Evolutionary conservation across 2,329 filamentous ascomycete genomes (phyloP), one percentile per base, ranked within the genome.

Genomic region (Gnomoniopsis sp.): DNA sequence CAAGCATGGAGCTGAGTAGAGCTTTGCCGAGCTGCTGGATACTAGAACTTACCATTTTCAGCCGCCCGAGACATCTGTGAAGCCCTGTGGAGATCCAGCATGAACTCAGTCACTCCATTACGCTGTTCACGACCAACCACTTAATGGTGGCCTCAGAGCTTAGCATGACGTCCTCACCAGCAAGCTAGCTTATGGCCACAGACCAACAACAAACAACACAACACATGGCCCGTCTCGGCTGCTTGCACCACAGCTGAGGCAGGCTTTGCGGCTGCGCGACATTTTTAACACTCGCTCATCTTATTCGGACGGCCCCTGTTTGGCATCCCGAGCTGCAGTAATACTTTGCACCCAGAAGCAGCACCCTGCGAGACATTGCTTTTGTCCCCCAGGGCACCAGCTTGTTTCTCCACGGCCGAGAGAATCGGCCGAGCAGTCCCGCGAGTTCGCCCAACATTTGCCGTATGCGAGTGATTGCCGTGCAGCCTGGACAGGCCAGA

Each of bases 401-500:
- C 44, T 22, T 21, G 38, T 44, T 51, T 33, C 34, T 33, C 51
- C 51, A 54, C 47, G 46, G 46, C 54, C 55, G 49, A 50, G 53
- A 50, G 14, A 17, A 23, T n/a, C 47, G 47, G 19, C 19, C 38
- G 38, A 41, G 14, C 38, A 41, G 12, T 19, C 41, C n/a, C n/a
- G 11, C n/a, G n/a, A n/a, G n/a, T n/a, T n/a, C n/a, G n/a, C n/a
- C 11, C 33, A 34, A 48, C 3, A 21, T 26, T 8, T 49, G 21
- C 53, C 46, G 46, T 50, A 62, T 62, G 59, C 59, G 59, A 56
- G 57, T 62, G 30, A 62, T 51, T 56, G 53, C 53, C 57, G 53
- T 52, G 53, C 43, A 36, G 34, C 41, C 49, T 48, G 55, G 47
- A 46, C 53, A 22, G 47, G 26, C 8, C 26, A 8, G 26, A n/a